Percentiles rank a stretch among this genome's conserved stretches.
phyloP scores from a whole-genome alignment of 352 stramenopile species.

The Phytophthora tubulina region DNA sequence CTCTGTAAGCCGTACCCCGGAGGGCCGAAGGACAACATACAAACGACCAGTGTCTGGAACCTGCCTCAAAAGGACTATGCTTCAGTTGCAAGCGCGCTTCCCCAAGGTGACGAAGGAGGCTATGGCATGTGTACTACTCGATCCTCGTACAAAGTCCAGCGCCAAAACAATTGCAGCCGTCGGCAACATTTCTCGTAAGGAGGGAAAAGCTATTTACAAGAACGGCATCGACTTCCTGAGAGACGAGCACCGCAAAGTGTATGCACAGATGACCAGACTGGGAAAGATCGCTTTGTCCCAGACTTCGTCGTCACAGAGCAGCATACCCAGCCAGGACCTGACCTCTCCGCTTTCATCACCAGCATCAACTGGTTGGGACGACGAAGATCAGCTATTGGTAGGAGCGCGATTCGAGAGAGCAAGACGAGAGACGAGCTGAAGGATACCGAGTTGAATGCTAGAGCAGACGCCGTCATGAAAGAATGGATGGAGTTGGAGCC shows the following conservation, averaged over 20 bases:
- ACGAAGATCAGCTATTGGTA: too few relatives aligned
- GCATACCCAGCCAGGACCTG: slow-evolving; percentile 9
- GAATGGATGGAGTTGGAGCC: slow-evolving; percentile 6
- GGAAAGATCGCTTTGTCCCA: background rate
- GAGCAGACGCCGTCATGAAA: too few relatives aligned
- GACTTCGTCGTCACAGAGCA: background rate
- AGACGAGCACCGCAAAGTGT: background rate
- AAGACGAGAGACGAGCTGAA: too few relatives aligned
- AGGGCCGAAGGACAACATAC: slow-evolving; percentile 19
- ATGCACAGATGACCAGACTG: background rate
- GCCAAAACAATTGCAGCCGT: slow-evolving; percentile 1
- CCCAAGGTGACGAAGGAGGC: slow-evolving; percentile 9
- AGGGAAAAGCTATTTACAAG: background rate
- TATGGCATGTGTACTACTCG: slow-evolving; percentile 10
- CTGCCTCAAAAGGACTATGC: background rate
- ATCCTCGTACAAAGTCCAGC: slow-evolving; percentile 12
- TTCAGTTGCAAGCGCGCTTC: slow-evolving; percentile 9
- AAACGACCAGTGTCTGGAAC: background rate
- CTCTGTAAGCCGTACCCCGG: background rate
- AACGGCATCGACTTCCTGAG: background rate
- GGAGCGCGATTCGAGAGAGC: too few relatives aligned
- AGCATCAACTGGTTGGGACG: too few relatives aligned
- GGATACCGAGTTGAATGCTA: too few relatives aligned
- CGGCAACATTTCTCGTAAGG: too few relatives aligned
- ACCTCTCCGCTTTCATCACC: background rate